A percentile compares a stretch with the other conserved stretches of the same genome.
Conservation (phyloP, 2,329 filamentous ascomycete genomes). For the Scedosporium dehoogii region DNA sequence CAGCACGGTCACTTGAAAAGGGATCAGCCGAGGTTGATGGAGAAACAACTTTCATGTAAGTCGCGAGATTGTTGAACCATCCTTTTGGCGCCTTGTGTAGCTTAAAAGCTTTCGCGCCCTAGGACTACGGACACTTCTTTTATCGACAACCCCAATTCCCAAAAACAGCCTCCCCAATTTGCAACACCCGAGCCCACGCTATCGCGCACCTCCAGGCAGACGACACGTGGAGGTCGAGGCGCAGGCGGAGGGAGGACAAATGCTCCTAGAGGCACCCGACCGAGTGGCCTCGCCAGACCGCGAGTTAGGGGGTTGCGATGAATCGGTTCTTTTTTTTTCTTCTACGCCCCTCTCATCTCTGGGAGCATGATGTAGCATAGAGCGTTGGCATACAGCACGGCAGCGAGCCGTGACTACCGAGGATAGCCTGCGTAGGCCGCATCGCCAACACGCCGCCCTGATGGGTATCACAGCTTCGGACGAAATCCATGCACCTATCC, state of each 20-base stretch:
- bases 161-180: constrained; percentile 39
- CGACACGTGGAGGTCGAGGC: constrained; percentile 13
- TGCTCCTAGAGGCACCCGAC: constrained; percentile 23
- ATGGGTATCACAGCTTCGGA: no score
- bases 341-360: no score
- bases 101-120: constrained; percentile 8
- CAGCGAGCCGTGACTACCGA: no score
- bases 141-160: constrained; percentile 67
- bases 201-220: constrained; percentile 11
- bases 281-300: constrained; percentile 35
- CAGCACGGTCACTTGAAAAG: background rate
- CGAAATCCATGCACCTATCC: no score
- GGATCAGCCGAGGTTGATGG: constrained; percentile 23
- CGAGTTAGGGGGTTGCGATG: constrained; percentile 30
- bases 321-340: background rate
- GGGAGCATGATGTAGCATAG: no score
- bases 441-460: no score
- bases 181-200: constrained; percentile 31
- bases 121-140: constrained; percentile 90
- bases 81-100: constrained; percentile 12
- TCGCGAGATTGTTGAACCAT: constrained; percentile 29
- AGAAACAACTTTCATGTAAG: constrained; percentile 80
- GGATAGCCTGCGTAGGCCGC: no score
- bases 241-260: constrained; percentile 18
- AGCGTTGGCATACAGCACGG: no score